Conservation (phyloP, 140 eudicot species). For the Ambrosia hybrid region DNA sequence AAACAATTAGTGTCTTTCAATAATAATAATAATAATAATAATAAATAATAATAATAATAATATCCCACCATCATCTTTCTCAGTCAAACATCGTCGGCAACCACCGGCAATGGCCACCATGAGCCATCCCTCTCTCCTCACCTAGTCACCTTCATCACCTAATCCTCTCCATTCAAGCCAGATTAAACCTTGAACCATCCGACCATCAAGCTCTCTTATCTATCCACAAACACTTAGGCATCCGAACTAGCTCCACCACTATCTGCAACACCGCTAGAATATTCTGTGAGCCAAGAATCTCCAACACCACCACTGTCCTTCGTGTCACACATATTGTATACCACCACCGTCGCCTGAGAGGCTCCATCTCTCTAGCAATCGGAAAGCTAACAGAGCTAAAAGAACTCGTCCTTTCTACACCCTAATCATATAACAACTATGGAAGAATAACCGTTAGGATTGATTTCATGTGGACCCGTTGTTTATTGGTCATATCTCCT, state of each 20-base stretch:
- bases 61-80: neutral
- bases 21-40: too few species aligned
- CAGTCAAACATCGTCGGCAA: slow-evolving; percentile 19
- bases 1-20: neutral
- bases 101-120: slow-evolving; percentile 51
- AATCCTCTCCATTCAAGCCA: slow-evolving; percentile 36
- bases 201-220: slow-evolving; percentile 58
- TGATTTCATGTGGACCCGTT: too few species aligned
- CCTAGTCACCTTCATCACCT: slow-evolving; percentile 45
- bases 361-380: slow-evolving; percentile 67
- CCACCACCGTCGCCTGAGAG: slow-evolving; percentile 43
- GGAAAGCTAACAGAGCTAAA: slow-evolving; percentile 79
- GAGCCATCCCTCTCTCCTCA: slow-evolving; percentile 35
- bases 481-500: too few species aligned
- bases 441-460: too few species aligned
- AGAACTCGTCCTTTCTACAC: slow-evolving; percentile 65
- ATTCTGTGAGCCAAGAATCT: slow-evolving; percentile 50
- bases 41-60: too few species aligned
- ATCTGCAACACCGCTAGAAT: slow-evolving; percentile 67
- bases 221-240: slow-evolving; percentile 50
- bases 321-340: slow-evolving; percentile 57
- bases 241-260: slow-evolving; percentile 31
- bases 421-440: too few species aligned
- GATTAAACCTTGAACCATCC: slow-evolving; percentile 40
- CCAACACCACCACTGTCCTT: slow-evolving; percentile 43